phyloP scores from a whole-genome alignment of 1,284 basidiomycete species.

The Trametes hirsuta region DNA sequence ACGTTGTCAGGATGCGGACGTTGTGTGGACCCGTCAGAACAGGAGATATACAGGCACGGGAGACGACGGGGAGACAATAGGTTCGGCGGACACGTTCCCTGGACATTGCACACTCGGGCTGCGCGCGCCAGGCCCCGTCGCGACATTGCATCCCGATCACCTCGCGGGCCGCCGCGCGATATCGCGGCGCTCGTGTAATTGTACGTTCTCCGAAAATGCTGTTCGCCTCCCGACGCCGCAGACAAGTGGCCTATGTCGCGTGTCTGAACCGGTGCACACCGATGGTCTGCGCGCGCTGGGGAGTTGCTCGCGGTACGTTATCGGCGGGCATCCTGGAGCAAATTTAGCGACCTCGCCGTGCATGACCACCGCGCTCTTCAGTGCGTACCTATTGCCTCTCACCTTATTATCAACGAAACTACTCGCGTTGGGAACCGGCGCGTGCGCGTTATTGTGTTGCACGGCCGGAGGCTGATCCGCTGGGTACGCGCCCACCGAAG shows the following conservation, averaged over 20 bases:
- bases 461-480: constrained; percentile 4
- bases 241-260: not conserved
- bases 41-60: constrained; percentile 17
- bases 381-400: constrained; percentile 4
- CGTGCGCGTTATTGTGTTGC: constrained; percentile 11
- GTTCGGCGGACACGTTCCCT: constrained; percentile 8
- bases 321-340: constrained; percentile 3
- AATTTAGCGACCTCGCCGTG: constrained; percentile 12
- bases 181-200: constrained; percentile 5
- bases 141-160: constrained; percentile 7
- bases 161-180: not conserved
- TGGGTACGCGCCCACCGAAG: not conserved
- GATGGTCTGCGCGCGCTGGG: not conserved
- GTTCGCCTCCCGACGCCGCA: constrained; percentile 12
- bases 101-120: constrained; percentile 15
- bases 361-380: not conserved
- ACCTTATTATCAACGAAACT: constrained; percentile 11
- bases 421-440: not conserved
- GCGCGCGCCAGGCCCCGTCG: constrained; percentile 15
- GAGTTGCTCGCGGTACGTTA: not conserved
- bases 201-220: constrained; percentile 1
- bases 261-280: not conserved
- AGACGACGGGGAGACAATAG: constrained; percentile 22
- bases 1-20: constrained; percentile 2
- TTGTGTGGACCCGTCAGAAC: constrained; percentile 1